phyloP scores from a whole-genome alignment of 164 flowering plant genomes.

The Vitis labrusca region DNA sequence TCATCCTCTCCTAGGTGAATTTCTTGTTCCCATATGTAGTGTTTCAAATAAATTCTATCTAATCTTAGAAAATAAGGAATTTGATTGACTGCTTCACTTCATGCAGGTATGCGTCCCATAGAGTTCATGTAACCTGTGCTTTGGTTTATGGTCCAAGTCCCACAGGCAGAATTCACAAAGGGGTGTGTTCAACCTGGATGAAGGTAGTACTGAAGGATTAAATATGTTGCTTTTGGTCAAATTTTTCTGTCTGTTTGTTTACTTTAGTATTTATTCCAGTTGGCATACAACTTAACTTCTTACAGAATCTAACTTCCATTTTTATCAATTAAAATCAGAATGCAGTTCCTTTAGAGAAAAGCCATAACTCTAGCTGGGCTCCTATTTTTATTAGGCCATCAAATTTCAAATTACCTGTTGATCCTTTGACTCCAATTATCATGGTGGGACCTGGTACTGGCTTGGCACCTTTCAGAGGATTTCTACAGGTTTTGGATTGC shows the following conservation, averaged over 20 bases:
- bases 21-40: conserved; percentile 2
- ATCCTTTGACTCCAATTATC: conserved; percentile 61
- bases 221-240: not conserved
- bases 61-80: not conserved
- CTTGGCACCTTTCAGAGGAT: conserved; percentile 91
- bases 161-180: conserved; percentile 86
- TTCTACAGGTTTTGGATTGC: conserved; percentile 58
- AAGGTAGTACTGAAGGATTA: conserved; percentile 48
- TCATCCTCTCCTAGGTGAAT: conserved; percentile 87
- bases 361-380: conserved; percentile 69
- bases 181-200: conserved; percentile 97
- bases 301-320: not conserved
- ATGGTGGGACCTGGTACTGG: conserved; percentile 96
- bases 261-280: not conserved
- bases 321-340: conserved; percentile 38
- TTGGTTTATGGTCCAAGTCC: conserved; percentile 78
- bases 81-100: conserved; percentile 3
- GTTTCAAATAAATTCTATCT: not conserved
- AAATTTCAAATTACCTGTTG: conserved; percentile 73
- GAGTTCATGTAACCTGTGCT: conserved; percentile 91
- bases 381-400: conserved; percentile 80
- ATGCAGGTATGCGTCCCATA: conserved; percentile 52
- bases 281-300: too few relatives aligned
- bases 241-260: not conserved
- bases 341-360: conserved; percentile 61